Percentiles rank a stretch among this genome's conserved stretches.
phyloP scores from a whole-genome alignment of 1,139 yeast species.

The Blastobotrys elegans region DNA sequence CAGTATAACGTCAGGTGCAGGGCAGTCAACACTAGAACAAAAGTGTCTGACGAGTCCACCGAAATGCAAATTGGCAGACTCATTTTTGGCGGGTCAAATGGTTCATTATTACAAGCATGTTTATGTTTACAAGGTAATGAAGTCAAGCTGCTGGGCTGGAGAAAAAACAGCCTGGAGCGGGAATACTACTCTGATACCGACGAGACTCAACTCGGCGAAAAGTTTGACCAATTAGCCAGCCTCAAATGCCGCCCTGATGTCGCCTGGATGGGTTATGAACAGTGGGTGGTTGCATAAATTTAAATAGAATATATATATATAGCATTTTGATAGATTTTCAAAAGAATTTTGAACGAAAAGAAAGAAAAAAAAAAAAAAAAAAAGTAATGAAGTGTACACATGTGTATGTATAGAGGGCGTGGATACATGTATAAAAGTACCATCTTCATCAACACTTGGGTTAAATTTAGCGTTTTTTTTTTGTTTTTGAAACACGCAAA shows the following conservation, averaged over 20 bases:
- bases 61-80: background rate
- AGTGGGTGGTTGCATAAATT: background rate
- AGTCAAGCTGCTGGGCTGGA: background rate
- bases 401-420: no score
- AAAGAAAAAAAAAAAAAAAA: no score
- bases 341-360: no score
- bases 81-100: background rate
- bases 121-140: background rate
- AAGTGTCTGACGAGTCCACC: background rate
- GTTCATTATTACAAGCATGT: background rate
- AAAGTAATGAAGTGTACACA: no score
- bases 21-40: background rate
- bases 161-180: background rate
- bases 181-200: background rate
- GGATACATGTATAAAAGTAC: no score
- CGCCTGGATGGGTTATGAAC: slow-evolving; percentile 3
- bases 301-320: no score
- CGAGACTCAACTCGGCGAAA: background rate
- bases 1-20: background rate
- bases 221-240: background rate
- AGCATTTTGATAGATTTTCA: no score
- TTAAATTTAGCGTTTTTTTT: background rate
- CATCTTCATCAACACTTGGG: background rate
- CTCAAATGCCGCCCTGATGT: slow-evolving; percentile 1
- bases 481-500: no score